These are phyloP conservation scores for Lichtheimia ornata DNA, from an alignment of 371 early-diverging fungal species.

Conservation along the genomic window DNA sequence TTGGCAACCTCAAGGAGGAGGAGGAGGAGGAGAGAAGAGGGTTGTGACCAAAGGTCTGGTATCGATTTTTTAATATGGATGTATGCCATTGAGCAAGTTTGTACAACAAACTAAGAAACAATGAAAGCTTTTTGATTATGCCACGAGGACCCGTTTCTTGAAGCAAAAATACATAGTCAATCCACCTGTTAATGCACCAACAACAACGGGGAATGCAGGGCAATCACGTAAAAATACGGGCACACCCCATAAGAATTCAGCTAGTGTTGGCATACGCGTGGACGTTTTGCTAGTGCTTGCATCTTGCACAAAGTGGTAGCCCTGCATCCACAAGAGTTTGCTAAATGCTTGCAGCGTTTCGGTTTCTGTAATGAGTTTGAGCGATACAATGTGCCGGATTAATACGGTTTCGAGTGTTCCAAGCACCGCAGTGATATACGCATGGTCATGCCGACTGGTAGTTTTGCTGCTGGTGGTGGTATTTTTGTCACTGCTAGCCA, in stretches of 20 bases:
- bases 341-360: conserved; percentile 59
- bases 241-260: conserved; percentile 5
- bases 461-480: conserved; percentile 19
- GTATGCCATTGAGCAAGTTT: too few relatives aligned
- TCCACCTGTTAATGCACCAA: conserved; percentile 32
- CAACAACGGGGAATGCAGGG: conserved; percentile 23
- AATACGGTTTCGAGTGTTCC: conserved; percentile 67
- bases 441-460: conserved; percentile 49
- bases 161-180: conserved; percentile 8
- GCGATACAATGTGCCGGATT: conserved; percentile 55
- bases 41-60: too few relatives aligned
- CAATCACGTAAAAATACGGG: conserved; percentile 5
- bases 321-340: conserved; percentile 87
- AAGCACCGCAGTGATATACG: conserved; percentile 77
- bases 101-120: too few relatives aligned
- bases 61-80: too few relatives aligned
- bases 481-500: conserved; percentile 62
- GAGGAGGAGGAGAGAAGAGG: too few relatives aligned
- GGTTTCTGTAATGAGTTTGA: conserved; percentile 60
- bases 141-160: background rate
- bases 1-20: background rate
- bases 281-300: conserved; percentile 47
- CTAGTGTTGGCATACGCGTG: conserved; percentile 9
- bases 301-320: conserved; percentile 77
- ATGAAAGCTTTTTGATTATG: background rate